Evolutionary conservation across 768 basidiomycete genomes (phyloP).

Genomic region (Pisolithus tinctorius): DNA sequence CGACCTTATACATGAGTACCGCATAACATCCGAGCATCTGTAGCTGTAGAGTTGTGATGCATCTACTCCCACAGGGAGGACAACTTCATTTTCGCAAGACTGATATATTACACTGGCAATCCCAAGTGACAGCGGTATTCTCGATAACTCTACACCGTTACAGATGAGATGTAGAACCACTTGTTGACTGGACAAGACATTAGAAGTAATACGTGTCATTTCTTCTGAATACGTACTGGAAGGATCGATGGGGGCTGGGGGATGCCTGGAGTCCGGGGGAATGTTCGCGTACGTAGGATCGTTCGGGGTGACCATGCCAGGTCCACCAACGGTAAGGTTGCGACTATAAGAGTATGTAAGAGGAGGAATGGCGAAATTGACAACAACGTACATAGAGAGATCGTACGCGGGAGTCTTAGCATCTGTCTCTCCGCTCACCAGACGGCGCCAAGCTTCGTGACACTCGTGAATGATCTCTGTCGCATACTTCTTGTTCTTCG

Average conservation of each 20-base stretch:
- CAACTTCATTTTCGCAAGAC: background rate
- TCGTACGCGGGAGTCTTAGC: constrained; percentile 69
- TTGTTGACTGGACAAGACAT: constrained; percentile 57
- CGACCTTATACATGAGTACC: constrained; percentile 7
- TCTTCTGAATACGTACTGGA: constrained; percentile 52
- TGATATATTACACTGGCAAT: background rate
- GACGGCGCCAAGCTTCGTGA: constrained; percentile 96
- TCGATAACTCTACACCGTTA: constrained; percentile 53
- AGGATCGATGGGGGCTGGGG: constrained; percentile 85
- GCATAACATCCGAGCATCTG: constrained; percentile 20
- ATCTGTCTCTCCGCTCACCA: constrained; percentile 73
- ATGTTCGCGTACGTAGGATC: constrained; percentile 60
- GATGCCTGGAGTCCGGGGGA: constrained; percentile 74
- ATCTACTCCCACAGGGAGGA: background rate
- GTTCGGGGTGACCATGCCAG: constrained; percentile 55
- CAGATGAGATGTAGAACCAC: constrained; percentile 93
- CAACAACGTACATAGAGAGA: constrained; percentile 68
- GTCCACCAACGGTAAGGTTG: constrained; percentile 71
- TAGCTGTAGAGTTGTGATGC: constrained; percentile 13
- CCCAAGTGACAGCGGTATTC: background rate
- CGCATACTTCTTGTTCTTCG: constrained; percentile 99
- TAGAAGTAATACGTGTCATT: background rate
- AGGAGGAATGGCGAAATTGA: background rate
- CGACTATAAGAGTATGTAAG: constrained; percentile 40
- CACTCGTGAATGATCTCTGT: constrained; percentile 99